Percentiles rank a stretch among this genome's conserved stretches.
phyloP scores from a whole-genome alignment of 495 filamentous ascomycete species.

The Pyrenula massariospora region DNA sequence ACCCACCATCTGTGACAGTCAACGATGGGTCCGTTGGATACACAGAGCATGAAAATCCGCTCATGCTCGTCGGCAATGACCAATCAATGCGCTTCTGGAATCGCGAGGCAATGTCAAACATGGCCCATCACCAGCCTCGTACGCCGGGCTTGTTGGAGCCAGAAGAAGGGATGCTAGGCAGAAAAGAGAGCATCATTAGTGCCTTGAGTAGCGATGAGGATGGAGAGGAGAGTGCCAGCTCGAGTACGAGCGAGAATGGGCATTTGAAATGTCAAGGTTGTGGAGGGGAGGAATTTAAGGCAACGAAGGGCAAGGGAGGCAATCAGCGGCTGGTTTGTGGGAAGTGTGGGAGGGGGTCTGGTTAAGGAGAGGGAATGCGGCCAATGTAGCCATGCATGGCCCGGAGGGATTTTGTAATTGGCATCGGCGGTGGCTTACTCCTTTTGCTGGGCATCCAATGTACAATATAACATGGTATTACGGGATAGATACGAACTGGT shows the following conservation, averaged over 20 bases:
- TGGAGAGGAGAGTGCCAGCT: constrained; percentile 16
- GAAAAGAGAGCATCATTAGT: constrained; percentile 25
- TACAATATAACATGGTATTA: too few species aligned
- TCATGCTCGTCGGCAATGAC: constrained; percentile 39
- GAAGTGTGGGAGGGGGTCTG: constrained; percentile 24
- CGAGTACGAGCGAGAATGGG: constrained; percentile 13
- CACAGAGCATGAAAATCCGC: constrained; percentile 1
- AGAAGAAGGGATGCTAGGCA: constrained; percentile 9
- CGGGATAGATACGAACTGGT: too few species aligned
- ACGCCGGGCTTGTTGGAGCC: constrained; percentile 18
- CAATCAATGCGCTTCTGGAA: constrained; percentile 44
- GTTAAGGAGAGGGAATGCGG: too few species aligned
- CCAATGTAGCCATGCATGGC: too few species aligned
- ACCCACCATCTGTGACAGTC: not conserved
- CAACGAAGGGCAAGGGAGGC: constrained; percentile 29
- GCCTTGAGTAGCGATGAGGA: constrained; percentile 33
- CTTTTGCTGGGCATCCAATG: too few species aligned
- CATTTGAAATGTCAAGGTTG: constrained; percentile 40
- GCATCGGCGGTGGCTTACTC: too few species aligned
- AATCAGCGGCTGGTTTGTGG: constrained; percentile 41
- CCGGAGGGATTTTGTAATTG: too few species aligned
- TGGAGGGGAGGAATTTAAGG: constrained; percentile 38
- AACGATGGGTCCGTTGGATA: not conserved
- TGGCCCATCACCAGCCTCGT: constrained; percentile 21
- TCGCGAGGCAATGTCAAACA: constrained; percentile 31